A percentile compares a stretch with the other conserved stretches of the same genome.
These are phyloP conservation scores for Alectoria sarmentosa DNA, from an alignment of 495 filamentous ascomycete genomes.

Conservation along the genomic window DNA sequence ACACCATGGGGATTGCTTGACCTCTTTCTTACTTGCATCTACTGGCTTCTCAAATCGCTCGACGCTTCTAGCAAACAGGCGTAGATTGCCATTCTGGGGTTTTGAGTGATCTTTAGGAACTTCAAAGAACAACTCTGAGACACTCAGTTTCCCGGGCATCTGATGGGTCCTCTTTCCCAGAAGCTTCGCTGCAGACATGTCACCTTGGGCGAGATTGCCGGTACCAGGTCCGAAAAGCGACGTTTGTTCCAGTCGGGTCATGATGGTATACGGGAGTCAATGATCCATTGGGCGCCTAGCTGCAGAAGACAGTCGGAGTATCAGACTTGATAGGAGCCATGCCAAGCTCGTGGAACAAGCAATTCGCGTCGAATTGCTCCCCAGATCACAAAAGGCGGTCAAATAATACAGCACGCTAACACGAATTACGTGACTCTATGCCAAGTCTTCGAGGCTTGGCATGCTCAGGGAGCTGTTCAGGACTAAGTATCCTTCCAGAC, in stretches of 20 bases:
- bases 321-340: too few species aligned
- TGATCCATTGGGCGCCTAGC: too few species aligned
- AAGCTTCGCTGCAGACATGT: constrained; percentile 1
- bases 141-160: constrained; percentile 63
- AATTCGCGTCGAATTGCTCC: too few species aligned
- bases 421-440: too few species aligned
- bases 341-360: too few species aligned
- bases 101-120: constrained; percentile 69
- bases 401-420: too few species aligned
- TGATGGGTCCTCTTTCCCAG: constrained; percentile 38
- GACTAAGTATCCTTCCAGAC: too few species aligned
- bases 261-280: too few species aligned
- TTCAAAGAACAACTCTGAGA: constrained; percentile 79
- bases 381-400: too few species aligned
- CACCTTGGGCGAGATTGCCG: not conserved
- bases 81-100: constrained; percentile 53
- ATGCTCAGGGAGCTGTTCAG: too few species aligned
- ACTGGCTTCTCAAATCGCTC: constrained; percentile 56
- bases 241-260: not conserved
- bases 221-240: not conserved
- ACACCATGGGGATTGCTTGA: constrained; percentile 50
- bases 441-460: too few species aligned
- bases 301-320: too few species aligned
- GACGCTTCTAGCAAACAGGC: constrained; percentile 70
- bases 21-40: constrained; percentile 40